Conservation (phyloP, 2,329 filamentous ascomycete genomes). For the Aspergillus carbonarius region DNA sequence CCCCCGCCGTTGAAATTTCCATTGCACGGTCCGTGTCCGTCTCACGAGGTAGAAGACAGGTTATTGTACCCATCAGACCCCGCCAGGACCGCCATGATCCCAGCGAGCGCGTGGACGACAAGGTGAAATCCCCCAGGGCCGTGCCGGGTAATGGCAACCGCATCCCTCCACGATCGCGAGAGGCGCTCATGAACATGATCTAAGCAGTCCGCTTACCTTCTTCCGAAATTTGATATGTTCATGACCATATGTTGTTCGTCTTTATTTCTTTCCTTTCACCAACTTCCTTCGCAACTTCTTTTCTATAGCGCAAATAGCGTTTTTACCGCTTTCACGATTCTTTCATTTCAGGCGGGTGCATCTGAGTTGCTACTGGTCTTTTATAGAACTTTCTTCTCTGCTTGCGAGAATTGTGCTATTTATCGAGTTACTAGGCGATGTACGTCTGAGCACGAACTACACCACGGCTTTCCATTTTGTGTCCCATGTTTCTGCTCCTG, state of each 20-base stretch:
- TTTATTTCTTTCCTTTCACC: conserved; percentile 3
- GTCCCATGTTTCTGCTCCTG: too few species aligned
- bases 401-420: neutral
- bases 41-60: conserved; percentile 33
- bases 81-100: conserved; percentile 24
- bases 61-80: conserved; percentile 37
- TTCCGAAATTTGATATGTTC: neutral
- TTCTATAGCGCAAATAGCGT: conserved; percentile 3
- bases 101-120: conserved; percentile 29
- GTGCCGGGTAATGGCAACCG: conserved; percentile 30
- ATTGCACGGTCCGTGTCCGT: conserved; percentile 42
- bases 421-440: neutral
- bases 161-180: conserved; percentile 33
- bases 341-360: conserved; percentile 1
- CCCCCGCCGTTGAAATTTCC: conserved; percentile 34
- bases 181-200: conserved; percentile 32
- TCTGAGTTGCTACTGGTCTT: neutral
- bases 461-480: neutral
- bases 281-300: neutral
- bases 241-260: neutral
- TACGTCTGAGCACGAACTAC: neutral
- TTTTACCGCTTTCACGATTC: neutral
- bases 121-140: conserved; percentile 28
- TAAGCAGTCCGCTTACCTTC: conserved; percentile 1
- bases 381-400: neutral